A percentile compares a stretch with the other conserved stretches of the same genome.
Conservation (phyloP, 352 stramenopile genomes). For the Phytophthora hibernalis region DNA sequence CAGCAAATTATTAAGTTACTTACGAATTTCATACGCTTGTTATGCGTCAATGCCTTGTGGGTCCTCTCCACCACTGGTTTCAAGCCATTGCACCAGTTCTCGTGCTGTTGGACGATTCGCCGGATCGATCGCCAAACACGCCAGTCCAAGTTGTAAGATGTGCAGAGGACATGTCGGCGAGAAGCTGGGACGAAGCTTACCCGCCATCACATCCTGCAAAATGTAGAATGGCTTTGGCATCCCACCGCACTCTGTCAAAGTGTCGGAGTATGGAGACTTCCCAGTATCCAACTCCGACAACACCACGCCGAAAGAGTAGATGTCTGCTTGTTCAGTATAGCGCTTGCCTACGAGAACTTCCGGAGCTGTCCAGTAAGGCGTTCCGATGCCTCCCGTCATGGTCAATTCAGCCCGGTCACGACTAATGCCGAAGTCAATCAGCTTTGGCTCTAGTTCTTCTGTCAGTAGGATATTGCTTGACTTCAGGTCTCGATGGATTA, state of each 20-base stretch:
- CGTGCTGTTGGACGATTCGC: slow-evolving; percentile 32
- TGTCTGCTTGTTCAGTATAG: slow-evolving; percentile 38
- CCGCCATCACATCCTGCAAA: slow-evolving; percentile 49
- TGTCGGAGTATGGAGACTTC: slow-evolving; percentile 38
- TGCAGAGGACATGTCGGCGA: slow-evolving; percentile 40
- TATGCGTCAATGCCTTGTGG: not conserved
- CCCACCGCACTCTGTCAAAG: slow-evolving; percentile 13
- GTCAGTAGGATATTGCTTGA: slow-evolving; percentile 77
- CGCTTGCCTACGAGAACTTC: slow-evolving; percentile 64
- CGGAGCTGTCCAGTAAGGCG: slow-evolving; percentile 45
- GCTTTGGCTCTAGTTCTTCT: slow-evolving; percentile 57
- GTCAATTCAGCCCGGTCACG: slow-evolving; percentile 27
- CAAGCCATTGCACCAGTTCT: slow-evolving; percentile 35
- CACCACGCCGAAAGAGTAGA: slow-evolving; percentile 50
- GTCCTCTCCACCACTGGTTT: slow-evolving; percentile 1
- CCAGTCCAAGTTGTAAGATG: slow-evolving; percentile 37
- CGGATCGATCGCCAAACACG: slow-evolving; percentile 37
- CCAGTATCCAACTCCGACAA: slow-evolving; percentile 47
- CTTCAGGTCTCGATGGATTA: slow-evolving; percentile 45
- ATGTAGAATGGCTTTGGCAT: slow-evolving; percentile 45
- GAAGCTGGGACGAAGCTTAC: slow-evolving; percentile 49
- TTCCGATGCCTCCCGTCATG: slow-evolving; percentile 77
- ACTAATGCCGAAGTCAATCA: slow-evolving; percentile 88
- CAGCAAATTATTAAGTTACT: not conserved
- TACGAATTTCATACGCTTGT: not conserved